Conservation (phyloP, 768 basidiomycete species). For the Calocera viscosa region DNA sequence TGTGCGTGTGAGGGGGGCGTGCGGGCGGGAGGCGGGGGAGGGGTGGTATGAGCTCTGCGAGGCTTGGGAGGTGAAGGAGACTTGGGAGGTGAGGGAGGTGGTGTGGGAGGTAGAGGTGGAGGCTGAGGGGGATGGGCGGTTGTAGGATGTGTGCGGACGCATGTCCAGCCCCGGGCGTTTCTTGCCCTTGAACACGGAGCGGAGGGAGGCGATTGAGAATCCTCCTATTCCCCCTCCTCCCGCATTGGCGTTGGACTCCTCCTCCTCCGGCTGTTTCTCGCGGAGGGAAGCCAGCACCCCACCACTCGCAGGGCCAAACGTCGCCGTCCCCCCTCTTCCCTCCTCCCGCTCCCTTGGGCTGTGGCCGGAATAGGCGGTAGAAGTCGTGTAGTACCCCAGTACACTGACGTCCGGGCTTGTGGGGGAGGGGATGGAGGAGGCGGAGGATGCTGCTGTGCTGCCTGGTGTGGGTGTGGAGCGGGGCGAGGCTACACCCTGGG, state of each 20-base stretch:
- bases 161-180: background rate
- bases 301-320: background rate
- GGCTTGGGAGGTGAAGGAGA: background rate
- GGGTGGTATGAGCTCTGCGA: too few species aligned
- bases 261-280: background rate
- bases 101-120: background rate
- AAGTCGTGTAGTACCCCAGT: constrained; percentile 75
- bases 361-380: constrained; percentile 41
- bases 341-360: background rate
- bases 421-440: too few species aligned
- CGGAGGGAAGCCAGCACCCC: background rate
- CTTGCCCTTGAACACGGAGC: background rate
- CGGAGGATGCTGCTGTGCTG: too few species aligned
- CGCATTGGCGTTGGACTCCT: background rate
- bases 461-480: too few species aligned
- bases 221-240: background rate
- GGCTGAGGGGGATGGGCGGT: background rate
- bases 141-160: background rate
- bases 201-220: background rate
- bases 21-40: too few species aligned
- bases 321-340: background rate
- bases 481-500: background rate
- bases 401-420: constrained; percentile 24
- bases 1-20: background rate
- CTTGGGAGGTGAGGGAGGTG: background rate